phyloP scores from a whole-genome alignment of 2,329 filamentous ascomycete genomes.

The Talaromyces sp. region DNA sequence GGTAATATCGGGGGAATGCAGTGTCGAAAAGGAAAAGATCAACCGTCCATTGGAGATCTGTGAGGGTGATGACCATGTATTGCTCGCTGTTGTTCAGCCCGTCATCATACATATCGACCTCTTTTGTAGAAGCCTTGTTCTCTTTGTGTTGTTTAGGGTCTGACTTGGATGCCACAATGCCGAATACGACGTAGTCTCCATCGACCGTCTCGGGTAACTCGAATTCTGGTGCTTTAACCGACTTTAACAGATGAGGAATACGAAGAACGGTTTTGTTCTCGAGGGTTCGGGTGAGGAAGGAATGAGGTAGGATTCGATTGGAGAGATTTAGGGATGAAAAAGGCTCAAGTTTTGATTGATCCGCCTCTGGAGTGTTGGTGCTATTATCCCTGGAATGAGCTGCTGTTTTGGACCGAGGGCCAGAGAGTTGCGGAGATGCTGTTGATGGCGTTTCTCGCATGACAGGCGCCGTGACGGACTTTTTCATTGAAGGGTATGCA shows the following conservation, averaged over 20 bases:
- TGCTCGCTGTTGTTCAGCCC: constrained; percentile 62
- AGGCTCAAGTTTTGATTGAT: constrained; percentile 69
- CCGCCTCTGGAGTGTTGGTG: constrained; percentile 29
- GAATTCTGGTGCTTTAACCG: constrained; percentile 78
- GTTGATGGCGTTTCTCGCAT: constrained; percentile 15
- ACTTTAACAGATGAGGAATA: constrained; percentile 74
- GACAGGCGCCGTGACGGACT: constrained; percentile 32
- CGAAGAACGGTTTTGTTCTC: constrained; percentile 70
- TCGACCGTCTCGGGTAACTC: constrained; percentile 71
- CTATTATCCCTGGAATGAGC: constrained; percentile 18
- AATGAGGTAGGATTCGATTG: constrained; percentile 76
- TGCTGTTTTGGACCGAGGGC: constrained; percentile 12
- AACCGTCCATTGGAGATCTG: constrained; percentile 84
- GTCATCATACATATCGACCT: constrained; percentile 45
- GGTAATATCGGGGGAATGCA: constrained; percentile 91
- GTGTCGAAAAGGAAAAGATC: constrained; percentile 89
- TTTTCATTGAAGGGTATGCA: constrained; percentile 24
- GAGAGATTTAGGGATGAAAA: constrained; percentile 83
- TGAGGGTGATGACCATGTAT: constrained; percentile 87
- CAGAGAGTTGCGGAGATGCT: constrained; percentile 4
- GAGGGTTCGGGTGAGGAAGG: constrained; percentile 71
- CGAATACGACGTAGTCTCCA: constrained; percentile 84
- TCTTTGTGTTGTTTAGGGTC: constrained; percentile 63
- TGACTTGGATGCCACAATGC: constrained; percentile 83
- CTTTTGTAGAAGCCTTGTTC: constrained; percentile 34